These are phyloP conservation scores for Arabidopsis arenosa DNA, from an alignment of 345 rosid genomes.

Conservation along the genomic window DNA sequence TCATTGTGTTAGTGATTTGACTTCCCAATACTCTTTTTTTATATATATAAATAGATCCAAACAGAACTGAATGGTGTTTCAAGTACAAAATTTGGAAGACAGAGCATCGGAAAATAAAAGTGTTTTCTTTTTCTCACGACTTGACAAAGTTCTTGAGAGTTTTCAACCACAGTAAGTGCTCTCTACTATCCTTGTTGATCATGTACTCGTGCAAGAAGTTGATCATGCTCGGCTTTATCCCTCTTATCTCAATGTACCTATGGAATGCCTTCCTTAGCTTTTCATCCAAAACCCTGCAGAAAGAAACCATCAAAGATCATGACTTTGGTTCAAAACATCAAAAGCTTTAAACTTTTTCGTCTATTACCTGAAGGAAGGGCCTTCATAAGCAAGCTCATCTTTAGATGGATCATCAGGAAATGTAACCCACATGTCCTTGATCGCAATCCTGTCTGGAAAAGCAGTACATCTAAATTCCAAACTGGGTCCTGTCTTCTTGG, in stretches of 20 bases:
- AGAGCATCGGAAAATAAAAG: not conserved
- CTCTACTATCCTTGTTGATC: conserved; percentile 84
- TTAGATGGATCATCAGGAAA: conserved; percentile 54
- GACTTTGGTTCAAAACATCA: not conserved
- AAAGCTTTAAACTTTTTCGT: not conserved
- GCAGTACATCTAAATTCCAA: conserved; percentile 76
- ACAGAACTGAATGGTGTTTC: conserved; percentile 14
- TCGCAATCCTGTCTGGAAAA: conserved; percentile 63
- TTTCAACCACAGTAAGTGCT: conserved; percentile 72
- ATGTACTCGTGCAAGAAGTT: conserved; percentile 92
- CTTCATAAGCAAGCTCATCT: conserved; percentile 71
- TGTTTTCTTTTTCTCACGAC: conserved; percentile 40
- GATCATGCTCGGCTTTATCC: conserved; percentile 71
- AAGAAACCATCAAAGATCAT: conserved; percentile 28
- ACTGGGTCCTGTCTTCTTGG: conserved; percentile 63
- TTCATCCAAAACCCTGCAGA: conserved; percentile 82
- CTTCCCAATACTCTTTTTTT: conserved; percentile 7
- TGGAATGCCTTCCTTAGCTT: conserved; percentile 78
- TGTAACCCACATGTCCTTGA: conserved; percentile 65
- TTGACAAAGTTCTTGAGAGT: conserved; percentile 69
- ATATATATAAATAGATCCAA: conserved; percentile 15
- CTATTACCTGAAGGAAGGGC: conserved; percentile 78
- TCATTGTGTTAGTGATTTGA: conserved; percentile 3
- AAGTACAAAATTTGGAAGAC: conserved; percentile 22
- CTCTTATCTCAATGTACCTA: conserved; percentile 79